Base-by-base conservation (phyloP, 768 basidiomycete genomes). In the Tylopilus subfusipes region DNA sequence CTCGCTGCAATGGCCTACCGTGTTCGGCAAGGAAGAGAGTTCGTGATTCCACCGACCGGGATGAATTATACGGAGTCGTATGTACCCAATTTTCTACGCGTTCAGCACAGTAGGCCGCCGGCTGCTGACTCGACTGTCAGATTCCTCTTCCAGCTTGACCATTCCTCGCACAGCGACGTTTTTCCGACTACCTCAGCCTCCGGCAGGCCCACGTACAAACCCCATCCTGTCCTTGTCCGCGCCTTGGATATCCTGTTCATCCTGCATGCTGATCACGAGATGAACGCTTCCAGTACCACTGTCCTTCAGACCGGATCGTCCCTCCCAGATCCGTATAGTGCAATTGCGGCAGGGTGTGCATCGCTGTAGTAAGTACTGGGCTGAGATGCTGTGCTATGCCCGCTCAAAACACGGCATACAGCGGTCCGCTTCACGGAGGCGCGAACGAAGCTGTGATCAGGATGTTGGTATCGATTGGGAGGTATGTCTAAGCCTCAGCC, bases 1-100 rank as follows among this genome's bases (percentile, higher is more conserved):
- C 76, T 95, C 38, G 93, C 93, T 56, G 91, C 93, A 82, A 94
- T 95, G 92, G 93, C 93, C 0, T 96, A 94, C 69, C 90, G 93
- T 29, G 82, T 95, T 31, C 86, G 93, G 38, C 91, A 93, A 74
- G 93, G 93, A 33, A 81, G 93, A 54, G 84, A 89, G 46, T 95
- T 96, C 63, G 90, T 94, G 18, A 81, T 78, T 0, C 91, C 93
- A 4, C 92, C 91, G 7, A 82, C 84, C 1, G 89, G 88, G 0
- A 77, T 93, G 48, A 88, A 84, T 63, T 94, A 94, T 61, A 83
- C 92, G 4, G 91, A 84, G 69, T 88, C 88, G 88, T 89, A 64
- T 62, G 58, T 60, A 10, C 33, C 8, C 13, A 22, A n/a, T 33
- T 6, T 24, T 43, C 8, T 34, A 30, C 33, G 11, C 21, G 14